Percentiles rank a stretch among this genome's conserved stretches.
phyloP scores from a whole-genome alignment of 495 filamentous ascomycete genomes.

The Mytilinidion resinicola region DNA sequence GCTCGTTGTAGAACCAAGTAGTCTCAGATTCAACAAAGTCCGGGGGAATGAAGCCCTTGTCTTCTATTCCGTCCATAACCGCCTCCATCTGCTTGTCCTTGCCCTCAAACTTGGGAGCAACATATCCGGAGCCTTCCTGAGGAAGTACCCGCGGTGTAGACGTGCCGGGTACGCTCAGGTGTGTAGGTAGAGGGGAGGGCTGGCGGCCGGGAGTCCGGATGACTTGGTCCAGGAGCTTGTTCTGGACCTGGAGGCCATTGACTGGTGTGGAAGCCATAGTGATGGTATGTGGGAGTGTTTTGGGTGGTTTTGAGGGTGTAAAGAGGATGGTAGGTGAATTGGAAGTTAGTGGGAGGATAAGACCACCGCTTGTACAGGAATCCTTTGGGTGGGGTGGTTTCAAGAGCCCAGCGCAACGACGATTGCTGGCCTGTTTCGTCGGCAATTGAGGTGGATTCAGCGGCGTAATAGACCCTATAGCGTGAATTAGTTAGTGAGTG shows the following conservation, averaged over 20 bases:
- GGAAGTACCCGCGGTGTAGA: conserved; percentile 57
- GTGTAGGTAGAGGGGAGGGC: conserved; percentile 88
- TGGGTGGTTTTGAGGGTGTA: too few species aligned
- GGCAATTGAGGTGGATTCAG: too few species aligned
- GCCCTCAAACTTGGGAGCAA: conserved; percentile 90
- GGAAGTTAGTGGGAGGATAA: too few species aligned
- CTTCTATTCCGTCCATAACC: conserved; percentile 70
- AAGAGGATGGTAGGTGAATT: too few species aligned
- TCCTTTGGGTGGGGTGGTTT: too few species aligned
- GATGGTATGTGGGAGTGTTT: neutral
- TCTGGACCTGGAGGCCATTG: conserved; percentile 41
- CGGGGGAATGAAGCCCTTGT: conserved; percentile 78
- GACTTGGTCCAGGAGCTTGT: conserved; percentile 59
- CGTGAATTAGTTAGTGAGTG: too few species aligned
- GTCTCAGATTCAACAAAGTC: conserved; percentile 80
- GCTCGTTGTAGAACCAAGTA: conserved; percentile 92
- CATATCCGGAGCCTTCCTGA: conserved; percentile 89
- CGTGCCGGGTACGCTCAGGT: conserved; percentile 68
- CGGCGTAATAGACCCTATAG: too few species aligned
- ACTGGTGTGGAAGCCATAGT: conserved; percentile 23
- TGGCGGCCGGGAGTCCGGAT: conserved; percentile 53
- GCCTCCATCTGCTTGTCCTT: conserved; percentile 89
- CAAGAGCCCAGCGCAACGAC: too few species aligned
- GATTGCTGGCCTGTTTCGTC: too few species aligned
- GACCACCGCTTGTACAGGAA: too few species aligned